phyloP scores from a whole-genome alignment of 768 basidiomycete species.

The Epithele typhae region DNA sequence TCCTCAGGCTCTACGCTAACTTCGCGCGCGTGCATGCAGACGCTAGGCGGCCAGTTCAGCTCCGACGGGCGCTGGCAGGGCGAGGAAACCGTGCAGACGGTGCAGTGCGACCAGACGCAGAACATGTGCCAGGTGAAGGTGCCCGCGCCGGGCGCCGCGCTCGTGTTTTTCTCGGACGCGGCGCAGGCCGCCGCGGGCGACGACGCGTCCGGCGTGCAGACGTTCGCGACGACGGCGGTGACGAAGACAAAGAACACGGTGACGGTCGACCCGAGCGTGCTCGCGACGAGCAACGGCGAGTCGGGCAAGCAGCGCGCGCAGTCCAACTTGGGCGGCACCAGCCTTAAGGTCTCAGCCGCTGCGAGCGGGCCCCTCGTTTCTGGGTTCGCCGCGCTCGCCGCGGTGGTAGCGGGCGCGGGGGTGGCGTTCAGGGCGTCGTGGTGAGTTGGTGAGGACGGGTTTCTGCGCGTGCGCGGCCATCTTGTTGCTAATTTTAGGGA shows the following conservation, averaged over 20 bases:
- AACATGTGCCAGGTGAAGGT: constrained; percentile 58
- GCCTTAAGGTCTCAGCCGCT: constrained; percentile 21
- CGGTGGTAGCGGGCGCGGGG: constrained; percentile 11
- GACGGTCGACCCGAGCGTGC: constrained; percentile 45
- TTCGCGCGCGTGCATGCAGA: constrained; percentile 37
- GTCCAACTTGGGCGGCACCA: constrained; percentile 17
- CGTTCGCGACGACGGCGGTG: constrained; percentile 51
- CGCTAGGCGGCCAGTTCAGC: constrained; percentile 53
- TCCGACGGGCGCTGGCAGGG: constrained; percentile 68
- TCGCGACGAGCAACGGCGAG: constrained; percentile 63
- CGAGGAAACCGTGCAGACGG: constrained; percentile 46
- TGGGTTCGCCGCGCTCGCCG: constrained; percentile 13
- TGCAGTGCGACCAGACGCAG: constrained; percentile 50
- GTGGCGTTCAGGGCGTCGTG: constrained; percentile 9
- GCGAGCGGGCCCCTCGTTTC: constrained; percentile 15
- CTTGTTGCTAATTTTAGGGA: too few relatives aligned
- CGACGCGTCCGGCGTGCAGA: constrained; percentile 32
- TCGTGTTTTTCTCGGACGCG: constrained; percentile 59
- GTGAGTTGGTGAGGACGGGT: too few relatives aligned
- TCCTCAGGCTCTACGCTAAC: neutral
- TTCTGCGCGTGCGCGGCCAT: too few relatives aligned
- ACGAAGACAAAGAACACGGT: constrained; percentile 52
- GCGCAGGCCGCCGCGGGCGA: constrained; percentile 36
- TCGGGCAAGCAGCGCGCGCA: constrained; percentile 31
- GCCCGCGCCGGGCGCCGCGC: constrained; percentile 66